Evolutionary conservation across 1,139 yeast species (phyloP).

Genomic region (Suhomyces anneliseae): DNA sequence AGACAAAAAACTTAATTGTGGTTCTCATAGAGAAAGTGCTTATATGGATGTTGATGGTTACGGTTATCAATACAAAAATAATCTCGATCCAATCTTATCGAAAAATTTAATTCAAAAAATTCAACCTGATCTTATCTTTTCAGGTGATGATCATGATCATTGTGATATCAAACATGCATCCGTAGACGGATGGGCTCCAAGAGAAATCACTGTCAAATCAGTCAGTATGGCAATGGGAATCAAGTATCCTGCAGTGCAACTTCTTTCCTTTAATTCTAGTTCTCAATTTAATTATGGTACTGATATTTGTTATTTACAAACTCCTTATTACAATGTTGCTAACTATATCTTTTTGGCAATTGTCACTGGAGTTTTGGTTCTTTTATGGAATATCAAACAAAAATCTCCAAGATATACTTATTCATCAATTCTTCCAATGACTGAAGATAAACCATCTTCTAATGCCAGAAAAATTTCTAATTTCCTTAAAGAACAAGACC

Average conservation of each 20-base stretch:
- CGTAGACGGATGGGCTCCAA: conserved; percentile 12
- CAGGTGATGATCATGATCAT: conserved; percentile 59
- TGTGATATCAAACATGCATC: conserved; percentile 47
- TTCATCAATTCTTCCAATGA: conserved; percentile 16
- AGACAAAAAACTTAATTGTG: conserved; percentile 39
- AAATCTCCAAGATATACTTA: conserved; percentile 21
- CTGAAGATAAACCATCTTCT: conserved; percentile 11
- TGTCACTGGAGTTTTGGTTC: conserved; percentile 27
- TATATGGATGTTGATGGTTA: conserved; percentile 22
- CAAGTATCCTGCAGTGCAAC: conserved; percentile 52
- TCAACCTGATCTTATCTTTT: conserved; percentile 43
- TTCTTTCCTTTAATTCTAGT: conserved; percentile 35
- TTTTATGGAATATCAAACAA: conserved; percentile 34
- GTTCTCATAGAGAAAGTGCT: conserved; percentile 43
- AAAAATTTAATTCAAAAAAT: conserved; percentile 30
- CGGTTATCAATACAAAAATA: conserved; percentile 58
- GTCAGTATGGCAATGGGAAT: conserved; percentile 65
- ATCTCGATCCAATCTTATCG: conserved; percentile 32
- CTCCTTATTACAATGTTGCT: conserved; percentile 47
- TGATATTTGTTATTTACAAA: conserved; percentile 47
- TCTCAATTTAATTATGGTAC: conserved; percentile 36
- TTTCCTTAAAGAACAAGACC: conserved; percentile 20
- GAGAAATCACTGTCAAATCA: conserved; percentile 56
- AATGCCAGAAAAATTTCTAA: conserved; percentile 18
- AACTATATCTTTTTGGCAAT: conserved; percentile 42